Evolutionary conservation across 1,139 yeast genomes (phyloP).

Genomic region (Meyerozyma smithsonii): DNA sequence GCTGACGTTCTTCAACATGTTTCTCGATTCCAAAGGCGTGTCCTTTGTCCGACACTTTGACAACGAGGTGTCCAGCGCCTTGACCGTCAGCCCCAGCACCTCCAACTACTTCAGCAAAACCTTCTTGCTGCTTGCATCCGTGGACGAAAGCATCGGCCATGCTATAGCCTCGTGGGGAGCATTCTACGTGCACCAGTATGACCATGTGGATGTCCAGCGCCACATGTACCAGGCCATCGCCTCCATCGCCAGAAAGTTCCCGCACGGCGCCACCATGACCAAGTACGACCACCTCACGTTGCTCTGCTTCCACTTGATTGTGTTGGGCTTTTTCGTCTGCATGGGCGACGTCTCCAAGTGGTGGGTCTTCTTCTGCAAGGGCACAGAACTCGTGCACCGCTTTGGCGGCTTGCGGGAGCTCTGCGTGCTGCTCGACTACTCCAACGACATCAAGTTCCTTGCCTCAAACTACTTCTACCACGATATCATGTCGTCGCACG

Average conservation of each 20-base stretch:
- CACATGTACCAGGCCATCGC: slow-evolving; percentile 7
- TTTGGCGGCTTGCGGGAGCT: slow-evolving; percentile 12
- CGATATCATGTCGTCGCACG: slow-evolving; percentile 13
- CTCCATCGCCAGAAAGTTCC: neutral
- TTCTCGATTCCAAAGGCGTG: neutral
- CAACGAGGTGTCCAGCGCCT: neutral
- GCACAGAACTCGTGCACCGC: slow-evolving; percentile 9
- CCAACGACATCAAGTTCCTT: slow-evolving; percentile 16
- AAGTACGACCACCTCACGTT: slow-evolving; percentile 5
- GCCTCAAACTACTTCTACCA: slow-evolving; percentile 14
- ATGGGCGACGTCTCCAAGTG: slow-evolving; percentile 16
- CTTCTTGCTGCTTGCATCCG: slow-evolving; percentile 12
- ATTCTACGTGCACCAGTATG: slow-evolving; percentile 6
- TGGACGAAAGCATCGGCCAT: slow-evolving; percentile 11
- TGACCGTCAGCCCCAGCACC: slow-evolving; percentile 2
- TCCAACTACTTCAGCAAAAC: slow-evolving; percentile 17
- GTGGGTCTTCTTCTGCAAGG: slow-evolving; percentile 12
- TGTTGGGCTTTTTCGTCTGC: slow-evolving; percentile 15
- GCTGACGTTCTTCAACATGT: neutral
- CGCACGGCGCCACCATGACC: neutral
- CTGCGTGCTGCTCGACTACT: slow-evolving; percentile 9
- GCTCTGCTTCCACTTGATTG: slow-evolving; percentile 10
- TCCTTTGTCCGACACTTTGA: slow-evolving; percentile 3
- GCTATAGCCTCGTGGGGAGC: slow-evolving; percentile 14
- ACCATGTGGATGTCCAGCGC: slow-evolving; percentile 1